A percentile compares a stretch with the other conserved stretches of the same genome.
Evolutionary conservation across 176 grass and related monocot genomes (phyloP).

Genomic region (Dactylis glomerata): DNA sequence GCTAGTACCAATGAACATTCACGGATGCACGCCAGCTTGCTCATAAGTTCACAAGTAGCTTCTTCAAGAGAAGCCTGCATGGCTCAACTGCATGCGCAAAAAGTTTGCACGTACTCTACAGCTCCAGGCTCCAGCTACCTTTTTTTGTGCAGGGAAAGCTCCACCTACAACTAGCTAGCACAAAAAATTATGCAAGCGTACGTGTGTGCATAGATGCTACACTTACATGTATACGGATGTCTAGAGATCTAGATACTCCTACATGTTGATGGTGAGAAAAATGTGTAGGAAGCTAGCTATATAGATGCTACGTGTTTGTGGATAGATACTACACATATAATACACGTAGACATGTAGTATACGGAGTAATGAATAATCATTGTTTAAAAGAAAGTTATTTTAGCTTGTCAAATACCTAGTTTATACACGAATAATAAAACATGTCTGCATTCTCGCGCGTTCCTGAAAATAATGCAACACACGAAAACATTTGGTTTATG

Average conservation of each 20-base stretch:
- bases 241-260: neutral
- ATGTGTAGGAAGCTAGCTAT: too few relatives aligned
- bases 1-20: neutral
- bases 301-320: too few relatives aligned
- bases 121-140: neutral
- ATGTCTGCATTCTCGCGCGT: too few relatives aligned
- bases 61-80: neutral
- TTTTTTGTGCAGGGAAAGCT: too few relatives aligned
- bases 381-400: neutral
- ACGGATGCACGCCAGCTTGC: too few relatives aligned
- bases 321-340: neutral
- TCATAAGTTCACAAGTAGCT: neutral
- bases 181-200: neutral
- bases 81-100: neutral
- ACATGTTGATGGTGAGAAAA: neutral
- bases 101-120: neutral
- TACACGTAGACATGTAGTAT: too few relatives aligned
- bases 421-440: too few relatives aligned
- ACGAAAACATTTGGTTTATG: neutral
- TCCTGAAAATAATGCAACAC: neutral
- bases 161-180: neutral
- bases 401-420: neutral
- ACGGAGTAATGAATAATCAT: neutral
- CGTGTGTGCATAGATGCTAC: neutral
- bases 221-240: neutral